phyloP scores from a whole-genome alignment of 768 basidiomycete genomes.

The Trametopsis cervina region DNA sequence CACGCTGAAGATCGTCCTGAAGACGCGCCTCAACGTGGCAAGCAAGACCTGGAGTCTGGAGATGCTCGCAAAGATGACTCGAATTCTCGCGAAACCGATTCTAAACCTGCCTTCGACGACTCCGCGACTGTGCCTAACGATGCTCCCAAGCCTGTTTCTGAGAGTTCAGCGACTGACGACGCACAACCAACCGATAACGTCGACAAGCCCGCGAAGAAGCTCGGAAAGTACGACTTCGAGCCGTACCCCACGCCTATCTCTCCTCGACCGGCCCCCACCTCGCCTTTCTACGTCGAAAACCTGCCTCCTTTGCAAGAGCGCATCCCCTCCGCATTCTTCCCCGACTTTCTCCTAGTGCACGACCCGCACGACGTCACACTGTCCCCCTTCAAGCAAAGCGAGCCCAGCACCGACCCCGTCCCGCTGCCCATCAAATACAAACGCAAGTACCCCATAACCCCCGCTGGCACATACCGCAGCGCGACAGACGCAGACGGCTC shows the following conservation, averaged over 20 bases:
- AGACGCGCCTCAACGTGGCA: too few relatives aligned
- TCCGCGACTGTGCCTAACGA: not conserved
- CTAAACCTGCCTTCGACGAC: not conserved
- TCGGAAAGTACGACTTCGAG: not conserved
- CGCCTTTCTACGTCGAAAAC: not conserved
- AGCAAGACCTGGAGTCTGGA: not conserved
- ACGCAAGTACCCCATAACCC: not conserved
- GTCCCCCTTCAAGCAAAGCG: not conserved
- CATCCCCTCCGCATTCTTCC: conserved; percentile 10
- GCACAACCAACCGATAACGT: not conserved
- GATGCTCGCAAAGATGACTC: not conserved
- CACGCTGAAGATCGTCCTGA: too few relatives aligned
- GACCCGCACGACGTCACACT: not conserved
- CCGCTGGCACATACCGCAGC: not conserved
- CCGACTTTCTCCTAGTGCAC: conserved; percentile 12
- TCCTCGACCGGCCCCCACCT: not conserved
- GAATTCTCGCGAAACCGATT: too few relatives aligned
- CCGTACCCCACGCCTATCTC: not conserved
- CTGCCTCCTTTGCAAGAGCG: conserved; percentile 9
- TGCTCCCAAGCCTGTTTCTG: not conserved
- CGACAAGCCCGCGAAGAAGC: not conserved
- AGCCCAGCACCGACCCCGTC: not conserved
- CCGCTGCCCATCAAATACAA: not conserved
- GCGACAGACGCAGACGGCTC: not conserved
- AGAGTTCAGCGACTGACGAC: not conserved